Base-by-base conservation (phyloP, 179 eudicot species). In the Pouteria campechiana region DNA sequence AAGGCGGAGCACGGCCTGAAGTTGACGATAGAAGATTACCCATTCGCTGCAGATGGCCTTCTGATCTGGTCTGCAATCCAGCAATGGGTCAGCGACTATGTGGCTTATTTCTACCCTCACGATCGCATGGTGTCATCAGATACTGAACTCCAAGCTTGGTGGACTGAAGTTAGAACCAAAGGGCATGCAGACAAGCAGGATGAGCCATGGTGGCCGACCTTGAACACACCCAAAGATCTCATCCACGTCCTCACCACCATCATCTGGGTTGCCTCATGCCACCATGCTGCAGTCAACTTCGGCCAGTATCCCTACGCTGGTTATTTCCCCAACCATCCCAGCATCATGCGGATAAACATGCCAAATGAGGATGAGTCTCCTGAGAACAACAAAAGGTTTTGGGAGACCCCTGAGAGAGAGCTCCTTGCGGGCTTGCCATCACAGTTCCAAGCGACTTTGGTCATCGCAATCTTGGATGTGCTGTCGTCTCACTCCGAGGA, bases 261-360 rank as follows among this genome's bases (percentile, higher is more conserved):
- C 47, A 72, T 90, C 24, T 90, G 98, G 98, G 68, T 90, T 4
- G 87, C 74, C 1, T 90, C 98, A 0, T 95, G 96, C 3, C 98
- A 90, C 20, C 98, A 90, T 24, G 98, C 98, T 1, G 82, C 98
- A 18, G 58, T 90, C 5, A 90, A 90, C 47, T 90, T 86, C 39
- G 98, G 94, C 1, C 98, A 90, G 70, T 90, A 86, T 73, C 88
- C 96, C 0, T 90, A 90, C 22, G 96, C 94, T 1, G 98, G 98
- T 2, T 90, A 86, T 60, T 70, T 87, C 16, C 94, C 98, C 10
- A 90, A 90, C 67, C 61, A 94, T 3, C 98, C 98, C 0, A 90
- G 88, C 3, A 43, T 90, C 7, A 73, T 82, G 87, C 82, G 98
- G 0, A 61, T 87, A 12, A 25, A 86, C 12, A 68, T 86, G 32